Base-by-base conservation (phyloP, 495 filamentous ascomycete species). In the Amniculicola lignicola region DNA sequence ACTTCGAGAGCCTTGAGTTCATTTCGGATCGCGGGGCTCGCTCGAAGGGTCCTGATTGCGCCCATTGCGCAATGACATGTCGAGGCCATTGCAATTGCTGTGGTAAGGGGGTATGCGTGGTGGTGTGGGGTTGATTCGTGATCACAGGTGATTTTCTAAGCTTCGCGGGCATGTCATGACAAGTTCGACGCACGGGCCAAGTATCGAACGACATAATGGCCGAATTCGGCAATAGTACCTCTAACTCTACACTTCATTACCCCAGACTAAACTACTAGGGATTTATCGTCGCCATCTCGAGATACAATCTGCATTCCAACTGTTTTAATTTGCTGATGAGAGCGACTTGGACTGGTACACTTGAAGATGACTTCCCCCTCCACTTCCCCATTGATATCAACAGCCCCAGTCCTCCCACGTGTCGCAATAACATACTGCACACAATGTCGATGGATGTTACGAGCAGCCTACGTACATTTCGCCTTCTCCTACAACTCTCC, bases 381-480 rank as follows among this genome's bases (percentile, higher is more conserved):
- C n/a, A n/a, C n/a, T n/a, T n/a, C n/a, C n/a, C n/a, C n/a, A n/a
- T n/a, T n/a, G n/a, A 43, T 23, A 41, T 40, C 51, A 51, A 39
- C 59, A 15, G 50, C 60, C 0, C 59, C 64, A 16, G 65, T 72
- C 10, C 22, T 75, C 4, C 73, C 73, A 0, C 64, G 73, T 7
- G 57, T 75, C 11, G 67, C 59, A 4, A 75, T 75, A 12, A 72
- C 65, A 9, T 75, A 66, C 51, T 75, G 73, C 57, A 74, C 70
- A 12, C 70, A 75, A 59, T 75, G 73, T 54, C 55, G 61, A 74
- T 97, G 92, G 92, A 87, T 95, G 79, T 74, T 97, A 9, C 75
- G 91, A 46, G 87, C 87, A 29, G 87, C 87, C 38, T 74, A 73
- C 55, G 71, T 72, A 19, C 18, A 42, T 51, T 51, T n/a, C n/a